Evolutionary conservation across 768 basidiomycete genomes (phyloP), one percentile per base, ranked within the genome.

Genomic region (Boletus speciosus): DNA sequence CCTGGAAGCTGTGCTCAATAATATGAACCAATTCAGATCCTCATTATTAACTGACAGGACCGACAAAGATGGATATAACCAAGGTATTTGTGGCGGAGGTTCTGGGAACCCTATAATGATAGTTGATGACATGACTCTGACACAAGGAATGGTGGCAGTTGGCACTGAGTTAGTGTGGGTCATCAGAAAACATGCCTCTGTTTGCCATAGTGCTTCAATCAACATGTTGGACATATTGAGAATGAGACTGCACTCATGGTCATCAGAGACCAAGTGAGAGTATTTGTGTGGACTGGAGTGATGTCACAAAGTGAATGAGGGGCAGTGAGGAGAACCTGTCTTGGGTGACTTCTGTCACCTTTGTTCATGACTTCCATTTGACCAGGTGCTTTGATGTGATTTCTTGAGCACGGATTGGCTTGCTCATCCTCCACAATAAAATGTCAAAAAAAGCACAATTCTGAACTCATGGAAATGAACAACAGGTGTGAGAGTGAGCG

Each of bases 21-120:
- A 95, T 11, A 95, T 90, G 64, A 91, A 92, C 25, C 93, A 87
- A 63, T 88, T 90, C 41, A 94, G 76, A 66, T 94, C 93, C 16
- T 85, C 85, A 57, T 81, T 81, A 16, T 78, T 73, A 3, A 77
- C 73, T 34, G 76, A 67, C 25, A 78, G 82, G 23, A 82, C 56
- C 34, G 83, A 80, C 19, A 76, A 76, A 8, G 81, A 72, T 23
- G 83, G 80, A 64, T 82, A 77, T 10, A 78, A 65, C 19, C 61
- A 67, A 6, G 63, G 55, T 12, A 59, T 58, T 51, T 53, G 65
- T 6, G 45, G 68, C n/a, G 74, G 73, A 19, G 74, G 72, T 35
- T 70, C 69, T 5, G 61, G 61, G 35, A 67, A 59, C 8, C 61
- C 47, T n/a, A 72, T 64, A 12, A 66, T 62, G 19, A 64, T 43